Percentiles rank a stretch among this genome's conserved stretches.
Evolutionary conservation across 257 asterid species (phyloP).

Genomic region (Solanum pinnatisectum): DNA sequence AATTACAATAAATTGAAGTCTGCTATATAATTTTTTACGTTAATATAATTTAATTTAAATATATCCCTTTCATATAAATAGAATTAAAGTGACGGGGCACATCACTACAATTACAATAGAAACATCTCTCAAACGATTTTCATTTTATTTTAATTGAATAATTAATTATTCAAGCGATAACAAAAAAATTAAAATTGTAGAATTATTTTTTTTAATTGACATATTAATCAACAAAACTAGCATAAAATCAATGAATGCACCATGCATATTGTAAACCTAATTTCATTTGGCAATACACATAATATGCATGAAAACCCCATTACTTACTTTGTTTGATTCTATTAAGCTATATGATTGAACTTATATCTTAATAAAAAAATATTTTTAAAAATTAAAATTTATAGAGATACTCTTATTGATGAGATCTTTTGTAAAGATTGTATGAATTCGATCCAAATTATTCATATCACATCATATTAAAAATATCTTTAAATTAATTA

Average conservation of each 20-base stretch:
- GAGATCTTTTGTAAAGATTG: neutral
- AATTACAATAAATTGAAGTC: neutral
- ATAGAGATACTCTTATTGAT: neutral
- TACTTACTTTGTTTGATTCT: neutral
- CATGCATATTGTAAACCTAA: neutral
- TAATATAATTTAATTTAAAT: neutral
- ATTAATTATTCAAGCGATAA: neutral
- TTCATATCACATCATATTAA: too few relatives aligned
- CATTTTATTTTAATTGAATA: neutral
- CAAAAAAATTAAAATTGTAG: neutral
- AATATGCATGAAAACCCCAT: neutral
- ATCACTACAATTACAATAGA: neutral
- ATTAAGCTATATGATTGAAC: too few relatives aligned
- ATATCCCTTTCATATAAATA: accelerated
- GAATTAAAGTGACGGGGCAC: accelerated
- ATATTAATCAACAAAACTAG: neutral
- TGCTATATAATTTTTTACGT: neutral
- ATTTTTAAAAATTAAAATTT: too few relatives aligned
- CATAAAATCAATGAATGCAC: neutral
- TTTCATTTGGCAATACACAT: neutral
- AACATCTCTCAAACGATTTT: neutral
- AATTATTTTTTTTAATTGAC: neutral
- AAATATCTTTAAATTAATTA: too few relatives aligned
- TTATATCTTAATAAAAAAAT: too few relatives aligned
- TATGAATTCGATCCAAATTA: too few relatives aligned